These are phyloP conservation scores for Triangularia verruculosa DNA, from an alignment of 2,329 filamentous ascomycete genomes.

Conservation along the genomic window DNA sequence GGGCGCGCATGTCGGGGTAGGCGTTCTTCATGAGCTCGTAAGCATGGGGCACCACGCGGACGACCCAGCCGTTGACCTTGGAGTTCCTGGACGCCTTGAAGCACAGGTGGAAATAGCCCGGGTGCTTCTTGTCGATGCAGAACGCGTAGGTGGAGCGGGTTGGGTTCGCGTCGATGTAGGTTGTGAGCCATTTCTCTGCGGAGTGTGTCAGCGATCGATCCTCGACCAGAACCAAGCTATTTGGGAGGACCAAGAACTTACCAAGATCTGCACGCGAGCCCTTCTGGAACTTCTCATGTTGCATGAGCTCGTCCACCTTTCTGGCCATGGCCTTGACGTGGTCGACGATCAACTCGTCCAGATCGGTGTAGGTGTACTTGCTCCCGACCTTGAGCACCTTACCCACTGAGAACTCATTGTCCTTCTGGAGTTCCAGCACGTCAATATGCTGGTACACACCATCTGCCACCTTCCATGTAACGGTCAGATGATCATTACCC, in stretches of 20 bases:
- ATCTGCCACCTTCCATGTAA: conserved; percentile 98
- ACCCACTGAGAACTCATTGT: conserved; percentile 93
- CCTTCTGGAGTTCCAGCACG: conserved; percentile 93
- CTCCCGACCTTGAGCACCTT: conserved; percentile 79
- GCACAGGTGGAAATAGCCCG: conserved; percentile 92
- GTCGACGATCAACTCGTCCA: conserved; percentile 95
- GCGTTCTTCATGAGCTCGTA: conserved; percentile 86
- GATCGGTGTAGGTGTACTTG: conserved; percentile 89
- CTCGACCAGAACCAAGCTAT: too few relatives aligned
- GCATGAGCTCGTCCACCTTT: conserved; percentile 95
- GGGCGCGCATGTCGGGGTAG: conserved; percentile 90
- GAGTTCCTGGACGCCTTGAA: conserved; percentile 87
- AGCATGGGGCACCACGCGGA: conserved; percentile 88
- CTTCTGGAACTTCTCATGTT: conserved; percentile 89
- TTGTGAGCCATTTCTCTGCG: conserved; percentile 84
- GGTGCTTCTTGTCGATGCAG: conserved; percentile 87
- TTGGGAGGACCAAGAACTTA: conserved; percentile 52
- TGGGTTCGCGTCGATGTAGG: conserved; percentile 94
- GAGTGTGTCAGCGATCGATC: background rate
- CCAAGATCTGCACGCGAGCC: conserved; percentile 78
- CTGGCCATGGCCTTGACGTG: conserved; percentile 97
- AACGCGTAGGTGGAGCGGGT: conserved; percentile 92
- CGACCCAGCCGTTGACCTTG: conserved; percentile 72
- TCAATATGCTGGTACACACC: conserved; percentile 97
- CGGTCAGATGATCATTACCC: conserved; percentile 88